Conservation (phyloP, 2,329 filamentous ascomycete species). For the Trichoderma arundinaceum region DNA sequence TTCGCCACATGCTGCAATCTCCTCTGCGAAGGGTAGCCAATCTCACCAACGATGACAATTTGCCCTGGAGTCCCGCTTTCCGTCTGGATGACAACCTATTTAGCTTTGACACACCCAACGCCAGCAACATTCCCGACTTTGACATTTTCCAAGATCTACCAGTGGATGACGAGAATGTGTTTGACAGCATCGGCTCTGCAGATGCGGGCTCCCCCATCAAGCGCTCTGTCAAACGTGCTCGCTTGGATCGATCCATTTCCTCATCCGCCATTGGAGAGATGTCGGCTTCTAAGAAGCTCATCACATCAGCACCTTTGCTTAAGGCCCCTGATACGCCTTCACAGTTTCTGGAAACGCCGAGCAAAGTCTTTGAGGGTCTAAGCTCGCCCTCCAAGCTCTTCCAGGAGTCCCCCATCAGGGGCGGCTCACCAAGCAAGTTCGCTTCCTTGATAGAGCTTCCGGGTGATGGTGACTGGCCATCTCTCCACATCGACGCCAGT, state of each 20-base stretch:
- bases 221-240: constrained; percentile 63
- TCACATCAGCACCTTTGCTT: constrained; percentile 57
- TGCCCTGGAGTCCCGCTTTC: constrained; percentile 72
- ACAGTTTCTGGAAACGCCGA: constrained; percentile 59
- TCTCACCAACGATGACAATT: constrained; percentile 50
- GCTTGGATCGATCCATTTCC: constrained; percentile 68
- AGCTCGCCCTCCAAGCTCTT: constrained; percentile 62
- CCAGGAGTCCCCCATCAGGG: constrained; percentile 44
- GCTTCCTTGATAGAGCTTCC: constrained; percentile 44
- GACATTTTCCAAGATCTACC: constrained; percentile 64
- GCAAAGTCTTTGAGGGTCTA: constrained; percentile 61
- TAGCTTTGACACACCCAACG: constrained; percentile 54
- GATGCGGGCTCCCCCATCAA: constrained; percentile 71
- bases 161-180: constrained; percentile 40
- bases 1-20: constrained; percentile 81
- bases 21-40: constrained; percentile 61
- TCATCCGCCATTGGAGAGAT: constrained; percentile 67
- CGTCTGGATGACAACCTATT: constrained; percentile 64
- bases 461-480: constrained; percentile 49
- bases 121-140: constrained; percentile 59
- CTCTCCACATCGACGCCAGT: constrained; percentile 44
- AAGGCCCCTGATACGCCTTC: constrained; percentile 52
- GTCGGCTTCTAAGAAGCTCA: constrained; percentile 56
- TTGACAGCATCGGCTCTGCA: constrained; percentile 52
- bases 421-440: constrained; percentile 60